Conservation (phyloP, 176 grass and related monocot species). For the sorghum (Sorghum bicolor) region Sorghum_bicolor_NCBIv3 NC_012872.2:13309501-13310000, state of each 20-base stretch:
- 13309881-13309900: slow-evolving; percentile 43
- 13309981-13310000: too few species aligned
- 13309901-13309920: neutral
- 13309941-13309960: too few species aligned
- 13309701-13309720: slow-evolving; percentile 85
- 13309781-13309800: slow-evolving; percentile 26
- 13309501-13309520: neutral
- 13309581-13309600: slow-evolving; percentile 92
- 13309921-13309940: neutral
- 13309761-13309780: slow-evolving; percentile 19
- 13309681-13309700: slow-evolving; percentile 91
- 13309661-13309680: slow-evolving; percentile 80
- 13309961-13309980: slow-evolving; percentile 30
- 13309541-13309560: neutral
- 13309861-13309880: too few species aligned
- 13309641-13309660: slow-evolving; percentile 95
- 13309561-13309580: slow-evolving; percentile 32
- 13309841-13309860: too few species aligned
- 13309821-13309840: slow-evolving; percentile 77
- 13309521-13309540: neutral
- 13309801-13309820: slow-evolving; percentile 84
- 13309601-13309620: slow-evolving; percentile 84
- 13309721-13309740: slow-evolving; percentile 71
- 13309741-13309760: slow-evolving; percentile 62
- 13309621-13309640: slow-evolving; percentile 80